Base-by-base conservation (phyloP, 2,329 filamentous ascomycete species). In the Pseudopyrenochaeta lycopersici region DNA sequence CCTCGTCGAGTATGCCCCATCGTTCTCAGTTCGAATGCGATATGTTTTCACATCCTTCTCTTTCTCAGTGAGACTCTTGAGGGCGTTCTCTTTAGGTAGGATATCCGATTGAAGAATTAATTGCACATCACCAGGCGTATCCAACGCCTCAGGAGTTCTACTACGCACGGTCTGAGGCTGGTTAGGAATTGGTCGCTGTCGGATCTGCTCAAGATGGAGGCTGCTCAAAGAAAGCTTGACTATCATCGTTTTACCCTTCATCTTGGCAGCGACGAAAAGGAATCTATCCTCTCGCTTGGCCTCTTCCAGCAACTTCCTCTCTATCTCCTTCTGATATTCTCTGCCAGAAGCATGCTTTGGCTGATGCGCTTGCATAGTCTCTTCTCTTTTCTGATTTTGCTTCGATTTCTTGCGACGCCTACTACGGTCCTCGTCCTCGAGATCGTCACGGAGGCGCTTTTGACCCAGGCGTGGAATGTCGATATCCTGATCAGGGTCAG, bases 301-400 rank as follows among this genome's bases (percentile, higher is more conserved):
- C n/a, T 77, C 72, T 3, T 78, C 74, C 9, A 77, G 58, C 12
- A 74, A 73, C 66, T 70, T 77, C 67, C 61, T 80, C 70, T 82
- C 75, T 40, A 81, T 75, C 58, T 81, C 76, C 46, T 78, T 78
- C 54, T 80, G 76, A 51, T 80, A 82, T 49, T 82, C 77, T 41
- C 77, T 73, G 9, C 78, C 78, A 9, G 79, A 76, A 21, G 76
- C 74, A 38, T 72, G 80, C 63, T 78, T 80, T 6, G 59, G 73
- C 55, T 74, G 52, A 54, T 68, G 48, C 60, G 66, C 46, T 65
- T 70, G 69, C 29, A 71, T 66, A 2, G 67, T 56, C 59, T 77
- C 77, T 29, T 71, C 71, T 27, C 77, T 76, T 20, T 72, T 74
- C 35, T 75, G 76, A 42, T 64, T 70, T 54, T 58, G 64, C 27